Evolutionary conservation across 306 rosid genomes (phyloP).

Genomic region (Vigna angularis): DNA sequence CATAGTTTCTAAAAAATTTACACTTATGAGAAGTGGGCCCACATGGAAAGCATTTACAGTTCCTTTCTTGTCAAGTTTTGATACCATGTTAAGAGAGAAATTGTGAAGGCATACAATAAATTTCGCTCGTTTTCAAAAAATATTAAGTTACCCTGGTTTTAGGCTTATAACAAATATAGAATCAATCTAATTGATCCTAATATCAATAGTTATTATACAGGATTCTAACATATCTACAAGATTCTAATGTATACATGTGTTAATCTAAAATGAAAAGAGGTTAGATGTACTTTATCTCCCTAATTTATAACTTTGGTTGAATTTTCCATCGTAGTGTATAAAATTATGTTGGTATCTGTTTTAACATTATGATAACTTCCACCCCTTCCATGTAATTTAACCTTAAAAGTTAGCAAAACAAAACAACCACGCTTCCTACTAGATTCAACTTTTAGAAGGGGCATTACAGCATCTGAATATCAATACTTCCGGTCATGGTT

Average conservation of each 20-base stretch:
- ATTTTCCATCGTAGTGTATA: background rate
- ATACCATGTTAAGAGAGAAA: too few species aligned
- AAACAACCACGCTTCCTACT: background rate
- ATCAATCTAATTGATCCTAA: too few species aligned
- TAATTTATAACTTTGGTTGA: background rate
- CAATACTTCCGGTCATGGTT: background rate
- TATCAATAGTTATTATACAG: too few species aligned
- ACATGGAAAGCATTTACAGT: too few species aligned
- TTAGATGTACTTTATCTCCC: background rate
- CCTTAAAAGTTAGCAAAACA: background rate
- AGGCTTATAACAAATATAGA: too few species aligned
- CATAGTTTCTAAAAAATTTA: too few species aligned
- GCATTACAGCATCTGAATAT: background rate
- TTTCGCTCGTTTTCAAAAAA: too few species aligned
- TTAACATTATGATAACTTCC: conserved; percentile 16
- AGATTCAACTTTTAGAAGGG: background rate
- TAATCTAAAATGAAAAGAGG: background rate
- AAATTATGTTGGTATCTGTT: background rate
- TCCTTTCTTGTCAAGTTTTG: too few species aligned
- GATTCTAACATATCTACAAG: too few species aligned
- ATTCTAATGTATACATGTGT: background rate
- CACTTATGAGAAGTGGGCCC: too few species aligned
- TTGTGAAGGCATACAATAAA: too few species aligned
- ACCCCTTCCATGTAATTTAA: background rate
- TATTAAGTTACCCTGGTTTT: too few species aligned